Base-by-base conservation (phyloP, 257 asterid species). In the Haberlea rhodopensis region DNA sequence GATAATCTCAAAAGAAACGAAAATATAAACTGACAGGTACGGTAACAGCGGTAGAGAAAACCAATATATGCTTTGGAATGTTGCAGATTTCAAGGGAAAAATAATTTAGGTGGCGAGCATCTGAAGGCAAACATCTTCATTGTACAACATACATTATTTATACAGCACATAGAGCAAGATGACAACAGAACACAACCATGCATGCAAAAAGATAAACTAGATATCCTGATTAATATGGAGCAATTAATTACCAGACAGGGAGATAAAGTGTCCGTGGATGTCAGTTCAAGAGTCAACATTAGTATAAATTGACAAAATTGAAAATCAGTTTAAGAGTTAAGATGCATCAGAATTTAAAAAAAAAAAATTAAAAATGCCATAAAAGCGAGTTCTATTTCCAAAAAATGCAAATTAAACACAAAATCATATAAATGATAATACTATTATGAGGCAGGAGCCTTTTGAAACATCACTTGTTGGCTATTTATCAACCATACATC, bases 141-240 rank as follows among this genome's bases (percentile, higher is more conserved):
- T 21, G 19, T 34, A 45, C 10, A 52, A 10, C 3, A 51, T 3
- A 15, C 48, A 40, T 13, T n/a, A 40, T 11, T 52, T 25, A 49
- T 21, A n/a, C 22, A 64, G 22, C 15, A 6, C 6, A 23, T 31
- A 21, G 52, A 53, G 23, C 26, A 66, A 34, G n/a, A 54, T 34
- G 26, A 29, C 25, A 53, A 11, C 46, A 65, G 15, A 23, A 54
- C 25, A 65, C 10, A 58, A 23, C 60, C 53, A 26, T 26, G 45
- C n/a, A 45, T 57, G 26, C 24, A 46, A 48, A 13, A 18, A 7
- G 18, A 6, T 8, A 34, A 18, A 19, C 22, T n/a, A n/a, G 5
- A 34, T 8, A n/a, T n/a, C n/a, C 53, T 27, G 34, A 22, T 11
- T 5, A 27, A 24, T 49, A 29, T 16, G 62, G 3, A 57, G 24